A percentile compares a stretch with the other conserved stretches of the same genome.
Evolutionary conservation across 495 filamentous ascomycete species (phyloP).

Genomic region (Delitschia confertaspora): DNA sequence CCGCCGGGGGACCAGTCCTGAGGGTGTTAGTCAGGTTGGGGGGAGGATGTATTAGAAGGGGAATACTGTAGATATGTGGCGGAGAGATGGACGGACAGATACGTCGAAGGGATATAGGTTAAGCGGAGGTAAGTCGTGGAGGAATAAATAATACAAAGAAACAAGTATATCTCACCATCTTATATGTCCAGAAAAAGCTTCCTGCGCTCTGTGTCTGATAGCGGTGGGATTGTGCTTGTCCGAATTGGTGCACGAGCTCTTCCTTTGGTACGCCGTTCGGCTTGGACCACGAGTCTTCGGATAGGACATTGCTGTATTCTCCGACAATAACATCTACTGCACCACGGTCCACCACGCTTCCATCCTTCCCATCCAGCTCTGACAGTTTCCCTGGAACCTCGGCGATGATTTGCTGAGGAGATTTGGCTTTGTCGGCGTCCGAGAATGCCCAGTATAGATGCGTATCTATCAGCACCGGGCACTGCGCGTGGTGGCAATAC

Average conservation of each 20-base stretch:
- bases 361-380: conserved; percentile 37
- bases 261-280: conserved; percentile 27
- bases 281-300: conserved; percentile 39
- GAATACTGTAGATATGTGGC: conserved; percentile 1
- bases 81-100: neutral
- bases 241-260: conserved; percentile 38
- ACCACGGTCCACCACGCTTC: conserved; percentile 38
- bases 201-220: conserved; percentile 42
- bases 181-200: conserved; percentile 47
- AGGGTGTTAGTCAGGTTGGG: neutral
- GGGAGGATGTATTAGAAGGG: neutral
- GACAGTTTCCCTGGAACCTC: conserved; percentile 34
- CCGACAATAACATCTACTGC: conserved; percentile 44
- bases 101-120: neutral
- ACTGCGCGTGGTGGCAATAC: conserved; percentile 10
- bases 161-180: too few species aligned
- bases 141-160: too few species aligned
- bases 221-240: conserved; percentile 37
- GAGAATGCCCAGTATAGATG: conserved; percentile 49
- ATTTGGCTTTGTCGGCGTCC: conserved; percentile 37
- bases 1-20: conserved; percentile 46
- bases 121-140: neutral
- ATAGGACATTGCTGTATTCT: conserved; percentile 47
- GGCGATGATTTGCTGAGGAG: conserved; percentile 42
- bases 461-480: conserved; percentile 46